Evolutionary conservation across 2,329 filamentous ascomycete genomes (phyloP), one percentile per base, ranked within the genome.

Genomic region (Penicillium sp.): DNA sequence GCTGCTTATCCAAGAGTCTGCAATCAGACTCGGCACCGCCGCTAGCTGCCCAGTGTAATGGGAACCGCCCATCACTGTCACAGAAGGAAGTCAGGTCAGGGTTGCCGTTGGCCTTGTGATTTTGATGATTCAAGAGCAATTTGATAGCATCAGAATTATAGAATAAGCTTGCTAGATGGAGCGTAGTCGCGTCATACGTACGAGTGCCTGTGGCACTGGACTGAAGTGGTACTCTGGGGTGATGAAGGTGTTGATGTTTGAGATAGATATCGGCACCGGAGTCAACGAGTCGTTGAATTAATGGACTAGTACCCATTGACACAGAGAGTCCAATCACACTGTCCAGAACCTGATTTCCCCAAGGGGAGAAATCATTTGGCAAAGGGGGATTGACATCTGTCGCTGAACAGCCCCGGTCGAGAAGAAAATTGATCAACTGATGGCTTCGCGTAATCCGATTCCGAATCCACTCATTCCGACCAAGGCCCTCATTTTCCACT

Each of bases 11-110:
- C 33, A 42, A 35, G 28, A 53, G 44, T 18, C 52, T 43, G 25
- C 39, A 39, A 33, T 58, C 41, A 36, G 13, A 34, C 29, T 7
- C 33, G 37, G 28, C 44, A 37, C 33, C 19, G 46, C 50, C 49
- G 14, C 41, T 53, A 37, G 55, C 52, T 45, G 55, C 52, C 52
- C 46, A 58, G 16, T 60, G 56, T 18, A 60, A 25, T 30, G 54
- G 47, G n/a, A 54, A 22, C 36, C 50, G 42, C 14, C 50, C 50
- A 33, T 43, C 18, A 39, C 52, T 47, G 42, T 57, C 45, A 37
- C 35, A 16, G 43, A 29, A 47, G 33, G 45, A 45, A 31, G 49
- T 22, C 28, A 59, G 44, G 13, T 53, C 50, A 46, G 38, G 51
- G 42, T 37, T 33, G 49, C 31, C 35, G 39, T 29, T 40, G 8